phyloP scores from a whole-genome alignment of 2,329 filamentous ascomycete genomes.

The Chrysoporthe austroafricana region DNA sequence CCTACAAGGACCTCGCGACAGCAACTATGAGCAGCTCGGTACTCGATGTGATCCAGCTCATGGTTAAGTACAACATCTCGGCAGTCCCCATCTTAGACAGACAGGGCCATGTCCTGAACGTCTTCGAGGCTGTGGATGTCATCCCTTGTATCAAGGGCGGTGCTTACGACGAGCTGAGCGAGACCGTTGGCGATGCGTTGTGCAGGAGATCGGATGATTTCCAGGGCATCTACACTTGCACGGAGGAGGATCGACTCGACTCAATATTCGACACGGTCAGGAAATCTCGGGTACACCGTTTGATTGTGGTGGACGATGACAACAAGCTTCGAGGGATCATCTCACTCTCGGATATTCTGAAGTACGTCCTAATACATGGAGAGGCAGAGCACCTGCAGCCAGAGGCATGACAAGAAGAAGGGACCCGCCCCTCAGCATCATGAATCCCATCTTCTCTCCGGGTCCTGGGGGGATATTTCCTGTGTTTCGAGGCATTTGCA shows the following conservation, averaged over 20 bases:
- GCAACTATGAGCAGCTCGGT: constrained; percentile 89
- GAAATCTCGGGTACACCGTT: constrained; percentile 88
- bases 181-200: constrained; percentile 86
- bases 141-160: constrained; percentile 95
- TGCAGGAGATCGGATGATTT: constrained; percentile 89
- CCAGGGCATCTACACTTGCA: constrained; percentile 95
- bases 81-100: constrained; percentile 91
- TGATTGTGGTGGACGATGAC: constrained; percentile 91
- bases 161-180: constrained; percentile 85
- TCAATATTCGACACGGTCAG: constrained; percentile 97
- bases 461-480: constrained; percentile 6
- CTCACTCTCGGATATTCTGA: constrained; percentile 93
- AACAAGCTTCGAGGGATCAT: constrained; percentile 85
- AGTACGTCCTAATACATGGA: constrained; percentile 86
- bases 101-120: constrained; percentile 80
- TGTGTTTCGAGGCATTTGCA: constrained; percentile 30
- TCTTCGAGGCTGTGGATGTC: constrained; percentile 97
- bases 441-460: constrained; percentile 8
- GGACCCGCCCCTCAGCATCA: constrained; percentile 16
- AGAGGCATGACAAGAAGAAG: constrained; percentile 24
- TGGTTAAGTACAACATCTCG: constrained; percentile 92
- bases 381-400: constrained; percentile 57
- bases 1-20: constrained; percentile 79
- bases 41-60: constrained; percentile 89
- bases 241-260: constrained; percentile 85